phyloP scores from a whole-genome alignment of 2,329 filamentous ascomycete species.

The Nannizziopsis barbatae region DNA sequence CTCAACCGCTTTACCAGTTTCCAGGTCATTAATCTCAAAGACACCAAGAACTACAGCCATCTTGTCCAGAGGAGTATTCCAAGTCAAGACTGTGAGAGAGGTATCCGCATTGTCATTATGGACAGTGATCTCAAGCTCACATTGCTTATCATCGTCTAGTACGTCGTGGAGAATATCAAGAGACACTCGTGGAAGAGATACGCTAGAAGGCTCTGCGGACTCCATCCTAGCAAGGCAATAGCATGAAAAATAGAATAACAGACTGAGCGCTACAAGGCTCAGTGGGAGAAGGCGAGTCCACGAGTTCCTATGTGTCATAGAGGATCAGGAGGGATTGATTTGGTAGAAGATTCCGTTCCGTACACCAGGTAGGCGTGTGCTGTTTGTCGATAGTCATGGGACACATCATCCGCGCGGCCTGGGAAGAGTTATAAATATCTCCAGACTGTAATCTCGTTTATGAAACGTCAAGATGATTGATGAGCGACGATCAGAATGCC shows the following conservation, averaged over 20 bases:
- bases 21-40: constrained; percentile 22
- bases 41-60: constrained; percentile 23
- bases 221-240: not conserved
- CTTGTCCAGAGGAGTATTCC: constrained; percentile 30
- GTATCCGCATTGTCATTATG: constrained; percentile 22
- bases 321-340: not conserved
- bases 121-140: constrained; percentile 19
- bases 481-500: too few relatives aligned
- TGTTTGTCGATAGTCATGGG: too few relatives aligned
- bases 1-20: constrained; percentile 17
- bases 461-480: too few relatives aligned
- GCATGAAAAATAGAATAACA: constrained; percentile 1
- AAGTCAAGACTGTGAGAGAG: constrained; percentile 27
- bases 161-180: constrained; percentile 16
- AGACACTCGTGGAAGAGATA: constrained; percentile 12
- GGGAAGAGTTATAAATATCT: too few relatives aligned
- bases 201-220: constrained; percentile 1
- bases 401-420: too few relatives aligned
- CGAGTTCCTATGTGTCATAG: not conserved
- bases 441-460: too few relatives aligned
- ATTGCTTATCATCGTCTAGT: constrained; percentile 13
- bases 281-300: constrained; percentile 1
- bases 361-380: too few relatives aligned
- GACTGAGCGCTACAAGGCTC: not conserved
- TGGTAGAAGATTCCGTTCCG: too few relatives aligned